Evolutionary conservation across 805 yeast species (phyloP).

Genomic region (Schwanniomyces polymorphus): DNA sequence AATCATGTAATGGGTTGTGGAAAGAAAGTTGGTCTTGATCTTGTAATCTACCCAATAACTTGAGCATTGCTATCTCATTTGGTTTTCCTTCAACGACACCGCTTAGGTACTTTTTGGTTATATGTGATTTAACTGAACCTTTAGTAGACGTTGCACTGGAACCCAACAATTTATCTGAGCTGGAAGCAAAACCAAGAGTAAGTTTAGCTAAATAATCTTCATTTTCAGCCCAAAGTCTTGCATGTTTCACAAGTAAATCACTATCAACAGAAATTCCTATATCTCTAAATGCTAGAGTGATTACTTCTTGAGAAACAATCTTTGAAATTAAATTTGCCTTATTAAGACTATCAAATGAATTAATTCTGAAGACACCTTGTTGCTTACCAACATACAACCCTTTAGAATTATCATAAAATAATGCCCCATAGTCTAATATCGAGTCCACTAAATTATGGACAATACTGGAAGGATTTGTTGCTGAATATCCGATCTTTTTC

Average conservation of each 20-base stretch:
- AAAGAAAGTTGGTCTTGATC: slow-evolving; percentile 45
- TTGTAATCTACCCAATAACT: slow-evolving; percentile 48
- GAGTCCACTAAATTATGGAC: slow-evolving; percentile 27
- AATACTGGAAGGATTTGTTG: slow-evolving; percentile 31
- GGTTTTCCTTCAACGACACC: slow-evolving; percentile 43
- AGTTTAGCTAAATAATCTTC: slow-evolving; percentile 40
- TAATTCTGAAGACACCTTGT: slow-evolving; percentile 50
- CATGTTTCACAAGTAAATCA: slow-evolving; percentile 39
- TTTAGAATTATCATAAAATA: slow-evolving; percentile 38
- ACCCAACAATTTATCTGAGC: slow-evolving; percentile 37
- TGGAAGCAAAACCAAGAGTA: slow-evolving; percentile 38
- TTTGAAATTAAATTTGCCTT: slow-evolving; percentile 51
- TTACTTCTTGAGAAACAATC: slow-evolving; percentile 47
- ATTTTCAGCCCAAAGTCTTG: slow-evolving; percentile 49
- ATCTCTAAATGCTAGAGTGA: slow-evolving; percentile 47
- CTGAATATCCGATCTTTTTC: slow-evolving; percentile 34
- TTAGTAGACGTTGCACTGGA: slow-evolving; percentile 43
- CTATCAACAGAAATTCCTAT: slow-evolving; percentile 32
- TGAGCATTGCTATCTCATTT: slow-evolving; percentile 44
- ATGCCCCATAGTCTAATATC: slow-evolving; percentile 47
- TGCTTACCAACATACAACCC: slow-evolving; percentile 45
- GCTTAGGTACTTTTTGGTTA: slow-evolving; percentile 36
- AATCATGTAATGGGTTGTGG: slow-evolving; percentile 56
- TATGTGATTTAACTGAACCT: slow-evolving; percentile 30
- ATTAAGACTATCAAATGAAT: slow-evolving; percentile 49